These are phyloP conservation scores for Diaporthe helianthi DNA, from an alignment of 2,329 filamentous ascomycete species.

Conservation along the genomic window DNA sequence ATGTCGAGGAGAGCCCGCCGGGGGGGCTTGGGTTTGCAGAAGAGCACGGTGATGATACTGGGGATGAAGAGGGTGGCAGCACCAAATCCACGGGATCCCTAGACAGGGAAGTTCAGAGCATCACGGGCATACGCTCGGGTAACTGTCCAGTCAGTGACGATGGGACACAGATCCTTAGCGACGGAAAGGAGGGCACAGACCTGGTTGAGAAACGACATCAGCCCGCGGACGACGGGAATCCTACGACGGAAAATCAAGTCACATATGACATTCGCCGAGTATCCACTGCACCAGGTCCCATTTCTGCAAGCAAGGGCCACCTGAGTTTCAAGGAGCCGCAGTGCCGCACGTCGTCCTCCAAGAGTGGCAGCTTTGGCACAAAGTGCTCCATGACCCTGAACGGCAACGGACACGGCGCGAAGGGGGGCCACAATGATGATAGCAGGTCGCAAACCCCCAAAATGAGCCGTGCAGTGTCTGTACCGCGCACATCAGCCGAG, in stretches of 20 bases:
- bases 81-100: conserved; percentile 38
- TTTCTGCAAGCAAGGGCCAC: not conserved
- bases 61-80: conserved; percentile 36
- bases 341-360: conserved; percentile 19
- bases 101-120: conserved; percentile 35
- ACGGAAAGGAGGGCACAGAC: not conserved
- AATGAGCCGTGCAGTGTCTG: conserved; percentile 40
- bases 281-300: conserved; percentile 27
- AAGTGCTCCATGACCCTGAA: conserved; percentile 1
- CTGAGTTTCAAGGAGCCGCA: conserved; percentile 28
- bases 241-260: not conserved
- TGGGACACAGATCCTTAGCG: not conserved
- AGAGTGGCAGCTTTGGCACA: not conserved
- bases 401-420: conserved; percentile 5
- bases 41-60: conserved; percentile 36
- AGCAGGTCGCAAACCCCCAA: conserved; percentile 27
- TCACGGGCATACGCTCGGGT: conserved; percentile 21
- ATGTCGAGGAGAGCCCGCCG: conserved; percentile 48
- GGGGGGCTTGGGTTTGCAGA: conserved; percentile 45
- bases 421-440: conserved; percentile 10
- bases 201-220: not conserved
- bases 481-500: conserved; percentile 42
- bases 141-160: not conserved
- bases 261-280: not conserved
- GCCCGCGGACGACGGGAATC: not conserved